Base-by-base conservation (phyloP, 495 filamentous ascomycete species). In the Podospora conica region DNA sequence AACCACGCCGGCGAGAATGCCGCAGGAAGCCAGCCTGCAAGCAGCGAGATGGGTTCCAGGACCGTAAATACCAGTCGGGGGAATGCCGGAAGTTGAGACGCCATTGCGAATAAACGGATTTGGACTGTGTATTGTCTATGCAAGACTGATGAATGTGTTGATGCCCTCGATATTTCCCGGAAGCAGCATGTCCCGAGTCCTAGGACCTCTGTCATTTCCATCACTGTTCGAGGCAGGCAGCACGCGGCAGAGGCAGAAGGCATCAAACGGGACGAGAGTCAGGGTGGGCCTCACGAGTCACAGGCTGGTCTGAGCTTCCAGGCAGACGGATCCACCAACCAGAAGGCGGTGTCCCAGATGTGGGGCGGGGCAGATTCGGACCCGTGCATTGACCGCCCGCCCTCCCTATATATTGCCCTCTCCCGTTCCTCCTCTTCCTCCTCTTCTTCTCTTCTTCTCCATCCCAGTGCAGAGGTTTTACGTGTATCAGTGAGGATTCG, bases 21-120 rank as follows among this genome's bases (percentile, higher is more conserved):
- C 25, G 88, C 85, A 1, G 75, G 77, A 21, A 86, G 62, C 64
- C 78, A 82, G 31, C 89, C 89, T 0, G 80, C 82, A 60, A 89
- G 68, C 87, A 89, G 79, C 20, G 87, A 86, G 55, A 91, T 73
- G 5, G 90, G 90, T 74, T 92, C 90, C 48, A 91, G 66, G 64
- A 91, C 71, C 0, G 84, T 86, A 68, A 88, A 85, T 59, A 86
- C 74, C 55, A 84, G 70, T 21, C 80, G 79, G 9, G 85, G 85
- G 59, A 86, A 73, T 0, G 79, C 62, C 3, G 85, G 82, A 3
- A 87, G 75, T 53, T 77, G 76, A 7, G 82, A 79, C 0, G 84
- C 74, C 85, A 87, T 87, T 24, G 72, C 55, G 25, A 3, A 28
- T 55, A 29, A 28, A 31, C 29, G 33, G 53, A n/a, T 12, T 15